Conservation (phyloP, 495 filamentous ascomycete species). For the Emericellopsis terricola region DNA sequence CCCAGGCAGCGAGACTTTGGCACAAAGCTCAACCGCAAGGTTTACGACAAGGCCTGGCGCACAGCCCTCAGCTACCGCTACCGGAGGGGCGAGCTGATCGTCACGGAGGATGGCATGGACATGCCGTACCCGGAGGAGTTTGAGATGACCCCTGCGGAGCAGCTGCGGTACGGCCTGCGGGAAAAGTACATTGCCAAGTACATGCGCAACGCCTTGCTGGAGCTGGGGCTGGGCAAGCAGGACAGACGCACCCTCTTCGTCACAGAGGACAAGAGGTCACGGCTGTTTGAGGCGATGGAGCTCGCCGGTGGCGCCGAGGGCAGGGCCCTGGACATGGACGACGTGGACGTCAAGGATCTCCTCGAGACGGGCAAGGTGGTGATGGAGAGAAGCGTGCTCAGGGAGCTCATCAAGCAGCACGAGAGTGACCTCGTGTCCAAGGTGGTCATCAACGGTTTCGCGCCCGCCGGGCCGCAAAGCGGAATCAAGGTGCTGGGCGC, state of each 20-base stretch:
- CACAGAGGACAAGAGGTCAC: constrained; percentile 34
- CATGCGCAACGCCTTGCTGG: constrained; percentile 42
- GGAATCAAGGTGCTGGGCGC: background rate
- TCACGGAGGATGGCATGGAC: constrained; percentile 57
- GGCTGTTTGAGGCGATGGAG: constrained; percentile 38
- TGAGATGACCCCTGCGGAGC: constrained; percentile 10
- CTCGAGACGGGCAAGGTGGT: constrained; percentile 69
- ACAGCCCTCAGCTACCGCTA: constrained; percentile 88
- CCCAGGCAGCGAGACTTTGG: constrained; percentile 81
- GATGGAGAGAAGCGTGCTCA: constrained; percentile 69
- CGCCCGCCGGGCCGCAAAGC: constrained; percentile 4
- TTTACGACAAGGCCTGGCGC: constrained; percentile 92
- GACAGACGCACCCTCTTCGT: constrained; percentile 65
- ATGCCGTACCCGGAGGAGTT: constrained; percentile 31
- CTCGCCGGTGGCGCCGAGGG: constrained; percentile 46
- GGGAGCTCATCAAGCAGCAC: constrained; percentile 54
- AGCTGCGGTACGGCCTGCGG: constrained; percentile 17
- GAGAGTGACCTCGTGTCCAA: constrained; percentile 47
- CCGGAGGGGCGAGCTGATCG: constrained; percentile 64
- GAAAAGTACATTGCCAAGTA: constrained; percentile 35
- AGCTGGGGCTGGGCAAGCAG: constrained; percentile 52
- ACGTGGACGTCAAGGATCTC: constrained; percentile 90
- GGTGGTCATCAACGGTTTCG: constrained; percentile 15
- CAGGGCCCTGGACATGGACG: constrained; percentile 41
- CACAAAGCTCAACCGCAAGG: constrained; percentile 65